Conservation (phyloP, 768 basidiomycete genomes). For the Trametes coccinea region DNA sequence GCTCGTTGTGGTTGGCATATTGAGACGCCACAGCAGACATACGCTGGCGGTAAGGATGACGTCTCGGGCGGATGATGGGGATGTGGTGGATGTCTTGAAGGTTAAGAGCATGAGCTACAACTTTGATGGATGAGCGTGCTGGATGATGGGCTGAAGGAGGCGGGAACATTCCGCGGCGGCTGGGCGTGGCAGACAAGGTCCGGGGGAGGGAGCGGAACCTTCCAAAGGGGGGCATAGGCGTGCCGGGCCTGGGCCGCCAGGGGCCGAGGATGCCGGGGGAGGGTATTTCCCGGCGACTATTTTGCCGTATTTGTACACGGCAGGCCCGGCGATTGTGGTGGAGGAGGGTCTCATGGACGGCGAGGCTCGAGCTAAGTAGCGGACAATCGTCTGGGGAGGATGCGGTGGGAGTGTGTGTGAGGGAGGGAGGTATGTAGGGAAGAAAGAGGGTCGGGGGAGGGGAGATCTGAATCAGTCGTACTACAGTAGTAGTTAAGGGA, state of each 20-base stretch:
- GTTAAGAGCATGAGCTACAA: neutral
- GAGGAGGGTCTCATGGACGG: neutral
- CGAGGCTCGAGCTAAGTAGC: neutral
- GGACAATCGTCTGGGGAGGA: neutral
- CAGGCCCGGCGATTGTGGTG: neutral
- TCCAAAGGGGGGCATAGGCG: neutral
- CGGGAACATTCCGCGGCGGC: neutral
- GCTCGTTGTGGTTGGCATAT: too few species aligned
- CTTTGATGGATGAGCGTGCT: constrained; percentile 4
- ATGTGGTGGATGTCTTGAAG: neutral
- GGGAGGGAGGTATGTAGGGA: neutral
- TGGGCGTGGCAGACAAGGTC: neutral
- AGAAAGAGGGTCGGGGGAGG: neutral
- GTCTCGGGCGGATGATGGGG: neutral
- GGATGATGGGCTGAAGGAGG: constrained; percentile 4
- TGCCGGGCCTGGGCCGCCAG: constrained; percentile 7
- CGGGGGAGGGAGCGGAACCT: constrained; percentile 6
- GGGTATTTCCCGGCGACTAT: neutral
- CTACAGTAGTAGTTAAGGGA: neutral
- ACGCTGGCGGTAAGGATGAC: neutral
- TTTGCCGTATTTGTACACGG: constrained; percentile 15
- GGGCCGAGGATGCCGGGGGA: constrained; percentile 1
- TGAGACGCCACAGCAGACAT: neutral
- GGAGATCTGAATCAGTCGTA: constrained; percentile 10
- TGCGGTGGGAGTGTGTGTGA: neutral